A percentile compares a stretch with the other conserved stretches of the same genome.
These are phyloP conservation scores for Penicillium sp. DNA, from an alignment of 2,329 filamentous ascomycete species.

Conservation along the genomic window DNA sequence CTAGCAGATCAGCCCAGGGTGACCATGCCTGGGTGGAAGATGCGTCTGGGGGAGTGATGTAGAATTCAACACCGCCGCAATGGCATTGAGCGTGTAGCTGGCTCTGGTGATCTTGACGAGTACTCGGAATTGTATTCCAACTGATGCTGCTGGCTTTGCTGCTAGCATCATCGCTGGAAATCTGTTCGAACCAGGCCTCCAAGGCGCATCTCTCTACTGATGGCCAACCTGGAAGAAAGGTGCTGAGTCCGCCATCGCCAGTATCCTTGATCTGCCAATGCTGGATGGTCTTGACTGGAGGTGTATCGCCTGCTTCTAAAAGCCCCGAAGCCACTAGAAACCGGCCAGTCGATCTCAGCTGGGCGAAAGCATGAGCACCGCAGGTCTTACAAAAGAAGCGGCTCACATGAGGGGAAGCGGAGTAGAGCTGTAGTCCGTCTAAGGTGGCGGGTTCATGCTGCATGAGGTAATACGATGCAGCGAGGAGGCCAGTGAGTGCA, in stretches of 20 bases:
- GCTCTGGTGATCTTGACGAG: background rate
- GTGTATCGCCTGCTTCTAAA: constrained; percentile 23
- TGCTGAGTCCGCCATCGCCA: constrained; percentile 34
- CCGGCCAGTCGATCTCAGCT: constrained; percentile 26
- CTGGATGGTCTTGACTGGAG: constrained; percentile 24
- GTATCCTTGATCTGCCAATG: constrained; percentile 36
- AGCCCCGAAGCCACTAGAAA: constrained; percentile 42
- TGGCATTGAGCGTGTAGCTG: constrained; percentile 55
- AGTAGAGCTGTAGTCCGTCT: constrained; percentile 47
- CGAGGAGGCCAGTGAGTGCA: constrained; percentile 53
- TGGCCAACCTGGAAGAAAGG: constrained; percentile 29
- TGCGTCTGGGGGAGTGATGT: constrained; percentile 59
- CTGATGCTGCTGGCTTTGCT: background rate
- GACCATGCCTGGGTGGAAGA: constrained; percentile 52
- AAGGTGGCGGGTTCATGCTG: constrained; percentile 39
- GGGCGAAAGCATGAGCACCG: constrained; percentile 50
- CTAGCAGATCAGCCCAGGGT: constrained; percentile 58
- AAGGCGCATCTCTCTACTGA: constrained; percentile 27
- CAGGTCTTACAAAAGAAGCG: constrained; percentile 58
- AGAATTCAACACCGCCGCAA: constrained; percentile 61
- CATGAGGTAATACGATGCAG: constrained; percentile 49
- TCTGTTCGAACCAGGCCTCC: constrained; percentile 2
- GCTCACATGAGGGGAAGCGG: constrained; percentile 46
- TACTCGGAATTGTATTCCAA: background rate
- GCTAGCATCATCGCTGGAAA: background rate